Evolutionary conservation across 257 asterid genomes (phyloP).

Genomic region (Catharanthus roseus): DNA sequence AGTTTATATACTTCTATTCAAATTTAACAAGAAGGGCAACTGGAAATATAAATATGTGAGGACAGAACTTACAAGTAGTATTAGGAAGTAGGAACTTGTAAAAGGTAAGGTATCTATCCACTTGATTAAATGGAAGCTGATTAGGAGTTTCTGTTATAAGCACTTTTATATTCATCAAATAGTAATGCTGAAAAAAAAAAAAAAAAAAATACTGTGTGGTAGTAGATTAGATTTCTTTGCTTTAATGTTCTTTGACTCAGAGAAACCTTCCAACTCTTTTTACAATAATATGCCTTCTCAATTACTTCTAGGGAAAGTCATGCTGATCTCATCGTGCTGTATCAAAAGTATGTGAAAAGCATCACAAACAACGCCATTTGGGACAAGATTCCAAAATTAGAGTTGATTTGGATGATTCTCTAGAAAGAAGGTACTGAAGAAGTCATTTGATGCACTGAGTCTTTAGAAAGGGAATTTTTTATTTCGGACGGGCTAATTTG

Average conservation of each 20-base stretch:
- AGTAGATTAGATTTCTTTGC: not conserved
- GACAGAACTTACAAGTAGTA: too few species aligned
- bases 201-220: not conserved
- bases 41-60: too few species aligned
- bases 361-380: slow-evolving; percentile 55
- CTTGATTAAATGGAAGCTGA: too few species aligned
- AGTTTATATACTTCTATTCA: too few species aligned
- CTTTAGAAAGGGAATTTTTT: slow-evolving; percentile 11
- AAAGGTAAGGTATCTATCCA: too few species aligned
- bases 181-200: not conserved
- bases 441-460: slow-evolving; percentile 2
- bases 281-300: not conserved
- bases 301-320: slow-evolving; percentile 66
- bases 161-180: not conserved
- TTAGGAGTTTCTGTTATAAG: too few species aligned
- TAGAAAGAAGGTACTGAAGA: slow-evolving; percentile 67
- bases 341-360: slow-evolving; percentile 57
- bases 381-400: slow-evolving; percentile 82
- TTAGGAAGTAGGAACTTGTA: too few species aligned
- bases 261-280: not conserved
- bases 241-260: not conserved
- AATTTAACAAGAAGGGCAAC: too few species aligned
- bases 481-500: slow-evolving; percentile 4
- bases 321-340: slow-evolving; percentile 70
- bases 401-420: slow-evolving; percentile 86